Conservation (phyloP, 2,329 filamentous ascomycete genomes). For the Periconia macrospinosa region DNA sequence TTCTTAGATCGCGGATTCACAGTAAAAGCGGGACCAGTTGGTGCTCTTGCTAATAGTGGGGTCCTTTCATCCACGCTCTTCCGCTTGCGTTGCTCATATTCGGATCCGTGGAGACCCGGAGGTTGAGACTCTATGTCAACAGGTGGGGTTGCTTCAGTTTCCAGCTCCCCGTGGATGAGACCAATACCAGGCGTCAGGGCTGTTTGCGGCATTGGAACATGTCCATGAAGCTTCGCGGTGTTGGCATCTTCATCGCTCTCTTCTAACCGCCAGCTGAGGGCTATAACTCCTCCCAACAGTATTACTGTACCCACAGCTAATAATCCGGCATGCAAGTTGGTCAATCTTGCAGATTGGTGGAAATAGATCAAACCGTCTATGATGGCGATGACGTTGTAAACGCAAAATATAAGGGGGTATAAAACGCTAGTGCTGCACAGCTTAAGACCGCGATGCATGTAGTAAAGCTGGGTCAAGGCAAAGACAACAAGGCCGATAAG, state of each 20-base stretch:
- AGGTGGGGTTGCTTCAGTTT: conserved; percentile 49
- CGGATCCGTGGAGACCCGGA: conserved; percentile 30
- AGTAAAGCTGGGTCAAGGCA: conserved; percentile 90
- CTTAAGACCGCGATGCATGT: conserved; percentile 89
- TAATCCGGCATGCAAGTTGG: conserved; percentile 72
- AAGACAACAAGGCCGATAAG: conserved; percentile 78
- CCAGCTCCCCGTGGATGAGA: conserved; percentile 70
- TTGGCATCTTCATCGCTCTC: conserved; percentile 66
- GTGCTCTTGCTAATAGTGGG: conserved; percentile 37
- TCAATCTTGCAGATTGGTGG: conserved; percentile 79
- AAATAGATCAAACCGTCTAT: conserved; percentile 97
- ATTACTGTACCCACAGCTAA: conserved; percentile 87
- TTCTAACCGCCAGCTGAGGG: conserved; percentile 89
- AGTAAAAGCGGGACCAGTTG: conserved; percentile 35
- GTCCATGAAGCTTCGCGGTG: conserved; percentile 42
- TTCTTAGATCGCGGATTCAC: conserved; percentile 25
- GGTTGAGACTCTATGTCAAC: conserved; percentile 31
- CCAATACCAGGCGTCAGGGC: conserved; percentile 81
- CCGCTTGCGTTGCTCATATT: conserved; percentile 29
- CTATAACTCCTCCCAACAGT: conserved; percentile 82
- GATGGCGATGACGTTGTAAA: conserved; percentile 99
- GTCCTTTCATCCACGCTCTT: conserved; percentile 37
- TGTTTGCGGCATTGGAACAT: conserved; percentile 57
- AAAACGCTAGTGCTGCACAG: conserved; percentile 93
- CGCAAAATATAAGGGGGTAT: conserved; percentile 96